phyloP scores from a whole-genome alignment of 805 yeast species.

The Saturnispora hagleri region DNA sequence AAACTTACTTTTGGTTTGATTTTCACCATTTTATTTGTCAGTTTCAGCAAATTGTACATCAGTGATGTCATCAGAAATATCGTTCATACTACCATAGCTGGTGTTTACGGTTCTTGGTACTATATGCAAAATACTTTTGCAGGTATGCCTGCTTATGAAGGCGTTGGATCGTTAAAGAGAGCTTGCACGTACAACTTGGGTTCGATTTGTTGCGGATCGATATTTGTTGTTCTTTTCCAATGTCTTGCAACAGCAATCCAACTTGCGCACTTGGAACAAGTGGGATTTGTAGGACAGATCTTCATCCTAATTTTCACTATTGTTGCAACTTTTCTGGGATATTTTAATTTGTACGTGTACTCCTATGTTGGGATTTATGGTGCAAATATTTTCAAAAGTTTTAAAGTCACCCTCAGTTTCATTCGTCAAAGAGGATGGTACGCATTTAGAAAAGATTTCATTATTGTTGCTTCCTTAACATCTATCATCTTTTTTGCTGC shows the following conservation, averaged over 20 bases:
- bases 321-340: conserved; percentile 9
- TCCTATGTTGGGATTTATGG: conserved; percentile 88
- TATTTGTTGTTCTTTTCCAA: conserved; percentile 70
- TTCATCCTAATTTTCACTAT: not conserved
- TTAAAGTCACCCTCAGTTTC: conserved; percentile 69
- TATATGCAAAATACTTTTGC: conserved; percentile 47
- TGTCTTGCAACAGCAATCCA: conserved; percentile 34
- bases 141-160: conserved; percentile 67
- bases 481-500: conserved; percentile 66
- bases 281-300: conserved; percentile 9
- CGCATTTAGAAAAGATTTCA: conserved; percentile 74
- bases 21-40: conserved; percentile 39
- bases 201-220: conserved; percentile 71
- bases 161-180: conserved; percentile 65
- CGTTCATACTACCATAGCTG: conserved; percentile 74
- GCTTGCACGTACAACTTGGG: conserved; percentile 84
- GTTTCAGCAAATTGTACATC: conserved; percentile 73
- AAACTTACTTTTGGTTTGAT: conserved; percentile 43
- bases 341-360: conserved; percentile 76
- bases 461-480: conserved; percentile 65
- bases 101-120: conserved; percentile 91
- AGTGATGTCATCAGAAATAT: conserved; percentile 75
- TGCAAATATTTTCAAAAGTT: conserved; percentile 57
- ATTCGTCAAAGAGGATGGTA: conserved; percentile 71
- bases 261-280: not conserved